Percentiles rank a stretch among this genome's conserved stretches.
Conservation (phyloP, 768 basidiomycete genomes). For the Leccinum ochraceum region DNA sequence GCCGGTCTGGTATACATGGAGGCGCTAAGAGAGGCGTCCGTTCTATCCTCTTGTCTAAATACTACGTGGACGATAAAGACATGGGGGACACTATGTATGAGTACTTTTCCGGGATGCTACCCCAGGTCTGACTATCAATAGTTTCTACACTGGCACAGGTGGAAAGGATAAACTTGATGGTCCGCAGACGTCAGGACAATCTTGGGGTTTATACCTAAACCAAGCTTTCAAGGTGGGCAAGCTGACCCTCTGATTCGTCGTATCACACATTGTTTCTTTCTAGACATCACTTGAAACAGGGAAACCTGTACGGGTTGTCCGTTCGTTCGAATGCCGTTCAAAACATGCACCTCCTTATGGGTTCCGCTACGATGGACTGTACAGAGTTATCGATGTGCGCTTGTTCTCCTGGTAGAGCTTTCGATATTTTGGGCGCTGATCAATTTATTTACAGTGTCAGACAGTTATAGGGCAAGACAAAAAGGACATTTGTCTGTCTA, state of each 20-base stretch:
- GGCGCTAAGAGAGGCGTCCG: neutral
- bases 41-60: neutral
- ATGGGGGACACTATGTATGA: neutral
- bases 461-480: conserved; percentile 12
- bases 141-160: conserved; percentile 32
- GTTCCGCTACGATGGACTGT: conserved; percentile 35
- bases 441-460: conserved; percentile 21
- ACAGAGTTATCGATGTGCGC: conserved; percentile 24
- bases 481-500: conserved; percentile 26
- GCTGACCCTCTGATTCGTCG: neutral
- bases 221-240: conserved; percentile 20
- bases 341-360: conserved; percentile 27
- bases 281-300: conserved; percentile 24
- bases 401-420: neutral
- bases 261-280: neutral
- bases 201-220: conserved; percentile 17
- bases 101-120: neutral
- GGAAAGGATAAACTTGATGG: conserved; percentile 16
- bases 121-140: conserved; percentile 10
- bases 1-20: neutral
- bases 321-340: conserved; percentile 22
- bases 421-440: neutral
- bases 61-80: neutral
- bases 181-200: conserved; percentile 24
- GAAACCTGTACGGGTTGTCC: conserved; percentile 27